Conservation (phyloP, 768 basidiomycete species). For the Rhizopogon vesiculosus region DNA sequence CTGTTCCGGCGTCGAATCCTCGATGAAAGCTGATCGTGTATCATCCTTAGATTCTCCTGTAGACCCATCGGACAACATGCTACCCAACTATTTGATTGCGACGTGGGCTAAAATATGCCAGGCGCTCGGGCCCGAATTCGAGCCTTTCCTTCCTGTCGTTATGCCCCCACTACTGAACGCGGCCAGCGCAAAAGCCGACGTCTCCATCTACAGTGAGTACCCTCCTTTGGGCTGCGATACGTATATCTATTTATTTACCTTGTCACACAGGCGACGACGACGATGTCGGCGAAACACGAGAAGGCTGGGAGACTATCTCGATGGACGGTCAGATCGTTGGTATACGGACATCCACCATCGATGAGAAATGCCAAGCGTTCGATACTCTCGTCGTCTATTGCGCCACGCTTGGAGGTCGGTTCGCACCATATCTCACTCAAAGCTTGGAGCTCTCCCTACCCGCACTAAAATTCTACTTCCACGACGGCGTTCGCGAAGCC, state of each 20-base stretch:
- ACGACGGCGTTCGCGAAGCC: slow-evolving; percentile 81
- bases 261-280: slow-evolving; percentile 46
- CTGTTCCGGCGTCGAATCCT: not conserved
- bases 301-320: slow-evolving; percentile 75
- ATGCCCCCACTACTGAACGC: slow-evolving; percentile 75
- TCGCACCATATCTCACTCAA: slow-evolving; percentile 70
- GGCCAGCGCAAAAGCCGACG: slow-evolving; percentile 77
- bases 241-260: not conserved
- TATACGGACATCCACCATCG: slow-evolving; percentile 75
- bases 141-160: slow-evolving; percentile 79
- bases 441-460: slow-evolving; percentile 70
- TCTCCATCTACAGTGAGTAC: slow-evolving; percentile 61
- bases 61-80: slow-evolving; percentile 69
- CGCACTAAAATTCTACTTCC: slow-evolving; percentile 71
- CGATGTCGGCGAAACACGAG: slow-evolving; percentile 50
- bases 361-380: slow-evolving; percentile 86
- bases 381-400: slow-evolving; percentile 83
- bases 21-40: not conserved
- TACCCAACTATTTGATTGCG: slow-evolving; percentile 71
- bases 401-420: slow-evolving; percentile 58
- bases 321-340: slow-evolving; percentile 77
- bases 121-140: slow-evolving; percentile 79
- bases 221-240: not conserved
- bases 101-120: slow-evolving; percentile 91
- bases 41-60: slow-evolving; percentile 50